Base-by-base conservation (phyloP, 176 grass and related monocot species). In the Microstegium vimineum region DNA sequence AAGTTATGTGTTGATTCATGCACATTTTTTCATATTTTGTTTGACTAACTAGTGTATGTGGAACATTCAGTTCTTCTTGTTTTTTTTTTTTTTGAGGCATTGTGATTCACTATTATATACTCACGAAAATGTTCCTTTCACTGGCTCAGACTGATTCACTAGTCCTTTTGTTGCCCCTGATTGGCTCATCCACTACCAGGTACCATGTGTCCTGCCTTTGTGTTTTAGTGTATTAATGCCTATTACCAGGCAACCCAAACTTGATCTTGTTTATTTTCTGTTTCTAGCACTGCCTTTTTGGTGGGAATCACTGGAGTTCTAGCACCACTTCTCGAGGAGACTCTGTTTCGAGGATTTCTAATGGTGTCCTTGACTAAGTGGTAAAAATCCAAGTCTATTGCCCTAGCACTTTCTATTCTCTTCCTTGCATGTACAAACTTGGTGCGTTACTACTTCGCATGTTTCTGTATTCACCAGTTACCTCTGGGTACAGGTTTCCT, bases 251-350 rank as follows among this genome's bases (percentile, higher is more conserved):
- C 4, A 74, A 46, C 35, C 28, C 75, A 38, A 26, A 57, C 35
- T 72, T 90, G 51, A 83, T 86, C 57, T 68, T 85, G 6, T 79
- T 87, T 60, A 77, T 85, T 11, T 67, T 35, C 42, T 79, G 75
- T 52, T 78, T 27, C 20, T 79, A 99, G 96, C 72, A 99, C 93
- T 87, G 91, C 89, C 41, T 95, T 77, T 90, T 86, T 98, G 75
- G 78, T 98, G 71, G 89, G 90, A 60, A 88, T 93, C 60, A 98
- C 96, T 61, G 96, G 93, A 76, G 90, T 98, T 95, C 76, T 95
- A 77, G 96, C 96, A 14, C 96, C 96, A 71, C 41, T 98, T 85
- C 76, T 98, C 63, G 96, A 98, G 89, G 96, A 98, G 80, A 98
- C 96, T 57, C 34, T 98, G 37, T 98, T 98, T 90, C 79, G 96